Percentiles rank a stretch among this genome's conserved stretches.
Evolutionary conservation across 257 asterid genomes (phyloP).

Genomic region (Nicotiana benthamiana): DNA sequence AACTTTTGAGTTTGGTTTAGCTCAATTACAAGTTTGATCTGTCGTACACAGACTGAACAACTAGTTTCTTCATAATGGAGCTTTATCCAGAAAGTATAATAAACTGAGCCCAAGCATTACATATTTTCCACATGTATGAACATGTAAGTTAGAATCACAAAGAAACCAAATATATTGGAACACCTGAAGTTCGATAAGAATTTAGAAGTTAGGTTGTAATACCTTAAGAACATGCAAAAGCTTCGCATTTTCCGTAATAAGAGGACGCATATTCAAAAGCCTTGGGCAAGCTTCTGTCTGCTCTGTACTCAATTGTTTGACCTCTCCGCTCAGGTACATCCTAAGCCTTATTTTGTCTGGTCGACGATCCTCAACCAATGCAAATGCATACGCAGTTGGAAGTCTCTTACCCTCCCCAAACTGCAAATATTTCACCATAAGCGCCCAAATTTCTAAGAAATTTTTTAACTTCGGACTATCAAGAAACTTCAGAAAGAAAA

Average conservation of each 20-base stretch:
- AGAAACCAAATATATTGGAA: neutral
- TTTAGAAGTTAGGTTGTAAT: neutral
- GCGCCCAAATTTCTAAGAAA: neutral
- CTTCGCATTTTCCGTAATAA: conserved; percentile 38
- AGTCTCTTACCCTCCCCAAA: conserved; percentile 51
- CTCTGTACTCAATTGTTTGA: conserved; percentile 39
- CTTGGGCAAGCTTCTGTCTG: conserved; percentile 49
- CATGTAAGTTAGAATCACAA: neutral
- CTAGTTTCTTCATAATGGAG: neutral
- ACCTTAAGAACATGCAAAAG: conserved; percentile 54
- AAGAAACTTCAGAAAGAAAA: neutral
- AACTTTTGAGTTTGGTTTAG: neutral
- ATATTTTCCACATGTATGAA: neutral
- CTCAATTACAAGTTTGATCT: neutral
- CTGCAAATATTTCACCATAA: conserved; percentile 24
- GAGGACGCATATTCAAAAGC: conserved; percentile 50
- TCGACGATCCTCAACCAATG: conserved; percentile 87
- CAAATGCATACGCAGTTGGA: conserved; percentile 83
- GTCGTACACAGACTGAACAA: neutral
- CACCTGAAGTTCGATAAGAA: neutral
- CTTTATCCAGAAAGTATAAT: neutral
- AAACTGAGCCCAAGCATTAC: neutral
- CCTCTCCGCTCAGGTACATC: conserved; percentile 65
- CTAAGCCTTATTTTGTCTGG: conserved; percentile 57
- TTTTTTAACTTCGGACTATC: neutral